These are phyloP conservation scores for Solanum microdontum DNA, from an alignment of 257 asterid species.

Conservation along the genomic window DNA sequence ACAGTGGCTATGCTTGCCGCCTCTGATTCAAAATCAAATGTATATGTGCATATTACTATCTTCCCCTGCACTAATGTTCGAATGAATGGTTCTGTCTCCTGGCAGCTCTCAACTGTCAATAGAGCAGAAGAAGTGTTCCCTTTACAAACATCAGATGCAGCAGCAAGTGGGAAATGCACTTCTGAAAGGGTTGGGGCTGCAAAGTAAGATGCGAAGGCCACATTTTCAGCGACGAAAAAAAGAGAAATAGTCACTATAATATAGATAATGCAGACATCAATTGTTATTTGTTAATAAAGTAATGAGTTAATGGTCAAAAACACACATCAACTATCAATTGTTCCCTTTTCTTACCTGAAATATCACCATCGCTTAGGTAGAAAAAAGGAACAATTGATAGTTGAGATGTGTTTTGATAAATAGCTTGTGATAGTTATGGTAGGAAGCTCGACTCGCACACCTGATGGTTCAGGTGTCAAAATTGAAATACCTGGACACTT, in stretches of 20 bases:
- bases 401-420: background rate
- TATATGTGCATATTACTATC: constrained; percentile 43
- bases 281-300: background rate
- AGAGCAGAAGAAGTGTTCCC: constrained; percentile 32
- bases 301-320: background rate
- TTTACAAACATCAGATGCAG: constrained; percentile 54
- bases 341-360: background rate
- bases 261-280: background rate
- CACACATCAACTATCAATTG: background rate
- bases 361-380: background rate
- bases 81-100: constrained; percentile 33
- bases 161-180: constrained; percentile 31
- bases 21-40: constrained; percentile 46
- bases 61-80: constrained; percentile 43
- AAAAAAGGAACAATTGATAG: background rate
- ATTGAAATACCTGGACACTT: background rate
- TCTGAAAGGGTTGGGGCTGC: constrained; percentile 53
- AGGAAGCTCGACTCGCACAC: background rate
- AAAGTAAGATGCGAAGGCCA: background rate
- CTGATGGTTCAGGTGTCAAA: background rate
- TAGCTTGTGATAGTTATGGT: background rate
- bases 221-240: background rate
- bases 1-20: constrained; percentile 35
- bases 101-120: constrained; percentile 41
- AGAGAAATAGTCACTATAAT: background rate